Evolutionary conservation across 202 grass and related monocot species (phyloP), one percentile per base, ranked within the genome.

Genomic region (Brachypodium distachyon): DNA sequence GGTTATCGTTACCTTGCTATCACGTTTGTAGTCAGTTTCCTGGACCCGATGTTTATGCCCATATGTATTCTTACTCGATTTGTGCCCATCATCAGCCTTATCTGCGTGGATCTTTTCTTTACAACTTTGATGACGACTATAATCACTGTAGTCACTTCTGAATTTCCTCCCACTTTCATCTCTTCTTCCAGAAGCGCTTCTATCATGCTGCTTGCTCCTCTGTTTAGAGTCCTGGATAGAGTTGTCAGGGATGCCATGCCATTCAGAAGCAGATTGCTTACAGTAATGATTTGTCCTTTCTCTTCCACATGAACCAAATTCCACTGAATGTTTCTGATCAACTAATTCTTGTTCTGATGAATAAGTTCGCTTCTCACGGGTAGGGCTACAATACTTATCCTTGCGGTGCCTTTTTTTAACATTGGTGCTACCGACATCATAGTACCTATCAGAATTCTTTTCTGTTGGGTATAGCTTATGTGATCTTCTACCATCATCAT

Each of bases 261-360:
- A 16, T 32, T 79, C 74, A 57, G 80, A 79, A 66, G 47, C 64
- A 44, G 80, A 87, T 67, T 64, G 73, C 73, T 79, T 79, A 28
- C 72, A 42, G 56, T 76, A 81, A 67, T 79, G 74, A 0, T 67
- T 58, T 39, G 67, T 87, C 52, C 12, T 60, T 48, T 83, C 80
- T 87, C 41, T 87, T 67, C 80, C 71, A 78, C 61, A 63, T 52
- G 72, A n/a, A 44, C 65, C 41, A 6, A 44, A 73, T 29, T 62
- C 74, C 27, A 67, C 74, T 31, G 28, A 51, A 19, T 69, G 38
- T 73, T 87, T 76, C 44, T 39, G 67, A 76, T 56, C 74, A 60
- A 56, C 69, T 13, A 29, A 16, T 54, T 83, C 85, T 74, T 74
- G 67, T 65, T 87, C 80, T 51, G 80, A 87, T 49, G 67, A 81